phyloP scores from a whole-genome alignment of 2,329 filamentous ascomycete species.

The Fusarium duplospermum region DNA sequence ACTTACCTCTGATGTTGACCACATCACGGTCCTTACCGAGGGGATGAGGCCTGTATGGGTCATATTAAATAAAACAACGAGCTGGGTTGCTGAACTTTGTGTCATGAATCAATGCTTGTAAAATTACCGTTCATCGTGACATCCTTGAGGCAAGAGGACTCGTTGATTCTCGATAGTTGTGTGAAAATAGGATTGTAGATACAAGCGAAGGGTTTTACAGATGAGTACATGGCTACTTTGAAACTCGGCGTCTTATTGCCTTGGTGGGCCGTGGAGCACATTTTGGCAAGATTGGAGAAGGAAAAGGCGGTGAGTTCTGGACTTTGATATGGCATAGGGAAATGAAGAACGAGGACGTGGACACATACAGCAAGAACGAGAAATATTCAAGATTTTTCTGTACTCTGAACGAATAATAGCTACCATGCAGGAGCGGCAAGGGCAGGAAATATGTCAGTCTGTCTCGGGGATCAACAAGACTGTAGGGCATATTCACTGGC shows the following conservation, averaged over 20 bases:
- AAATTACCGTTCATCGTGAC: neutral
- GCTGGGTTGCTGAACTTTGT: neutral
- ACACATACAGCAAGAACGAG: no score
- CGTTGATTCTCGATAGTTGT: neutral
- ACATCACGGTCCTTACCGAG: neutral
- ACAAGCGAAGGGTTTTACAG: rapidly evolving
- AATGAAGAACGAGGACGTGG: no score
- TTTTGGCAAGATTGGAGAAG: neutral
- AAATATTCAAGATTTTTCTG: no score
- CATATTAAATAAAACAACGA: neutral
- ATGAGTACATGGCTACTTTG: neutral
- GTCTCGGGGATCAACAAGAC: neutral
- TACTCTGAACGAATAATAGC: no score
- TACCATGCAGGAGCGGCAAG: neutral
- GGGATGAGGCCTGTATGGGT: neutral
- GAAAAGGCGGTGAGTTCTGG: neutral
- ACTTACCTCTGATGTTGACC: neutral
- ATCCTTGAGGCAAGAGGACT: neutral
- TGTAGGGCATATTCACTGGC: neutral
- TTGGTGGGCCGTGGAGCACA: neutral
- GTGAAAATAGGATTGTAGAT: neutral
- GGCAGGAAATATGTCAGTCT: neutral
- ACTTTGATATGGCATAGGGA: neutral
- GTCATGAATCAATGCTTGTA: neutral
- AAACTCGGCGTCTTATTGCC: neutral